Base-by-base conservation (phyloP, 129 eudicot species). In the Arctium lappa region DNA sequence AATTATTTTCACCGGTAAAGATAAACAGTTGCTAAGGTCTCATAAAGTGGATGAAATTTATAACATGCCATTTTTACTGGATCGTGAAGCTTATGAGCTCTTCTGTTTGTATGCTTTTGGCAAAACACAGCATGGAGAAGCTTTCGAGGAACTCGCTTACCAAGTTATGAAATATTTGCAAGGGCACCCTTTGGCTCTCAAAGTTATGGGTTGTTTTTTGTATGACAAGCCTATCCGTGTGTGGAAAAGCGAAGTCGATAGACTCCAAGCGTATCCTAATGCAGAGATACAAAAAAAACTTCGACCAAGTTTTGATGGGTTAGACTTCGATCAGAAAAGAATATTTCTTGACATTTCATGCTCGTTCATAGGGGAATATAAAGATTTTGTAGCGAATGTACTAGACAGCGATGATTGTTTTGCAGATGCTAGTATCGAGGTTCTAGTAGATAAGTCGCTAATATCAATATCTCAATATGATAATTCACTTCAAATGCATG, bases 191-290 rank as follows among this genome's bases (percentile, higher is more conserved):
- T 65, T 80, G 0, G 71, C 81, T 15, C 84, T 85, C 1, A 79
- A 7, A 34, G 87, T 85, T 7, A 34, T 85, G 70, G 87, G 87
- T 65, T 8, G 65, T 2, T 80, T 29, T 79, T 30, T 85, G 33
- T 31, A 11, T 73, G 40, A 30, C 5, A 66, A 79, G 10, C 9
- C 8, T 27, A 9, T 31, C 30, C 32, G 1, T 1, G 73, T 16
- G 11, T 85, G 88, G 85, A 18, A 34, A 70, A 85, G 78, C 36
- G 72, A 22, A 22, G 1, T 69, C 1, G 63, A 50, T 0, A 50
- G 0, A 3, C 63, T 50, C 1, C 18, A 50, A 2, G 3, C 6
- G 0, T 50, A 13, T 50, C 63, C 63, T 1, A 3, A 50, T 12
- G 63, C 5, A 0, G 63, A 3, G 1, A 2, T 50, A 44, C 50